Percentiles rank a stretch among this genome's conserved stretches.
These are phyloP conservation scores for Cryptosporidium muris DNA, from an alignment of 169 alveolate genomes.

Conservation along the genomic window DNA sequence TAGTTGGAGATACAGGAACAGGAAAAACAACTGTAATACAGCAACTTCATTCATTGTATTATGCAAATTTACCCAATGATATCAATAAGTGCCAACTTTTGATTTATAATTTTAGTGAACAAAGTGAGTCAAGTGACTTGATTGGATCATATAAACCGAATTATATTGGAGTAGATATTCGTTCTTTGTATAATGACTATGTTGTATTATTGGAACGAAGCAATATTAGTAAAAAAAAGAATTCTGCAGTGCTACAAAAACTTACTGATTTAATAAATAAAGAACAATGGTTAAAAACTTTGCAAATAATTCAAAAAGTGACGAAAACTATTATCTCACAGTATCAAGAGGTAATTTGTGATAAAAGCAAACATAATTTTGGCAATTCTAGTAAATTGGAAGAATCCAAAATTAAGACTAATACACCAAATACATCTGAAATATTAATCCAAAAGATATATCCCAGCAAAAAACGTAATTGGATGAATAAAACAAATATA, in stretches of 20 bases:
- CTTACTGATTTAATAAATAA: neutral
- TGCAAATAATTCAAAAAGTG: slow-evolving; percentile 20
- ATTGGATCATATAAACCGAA: slow-evolving; percentile 86
- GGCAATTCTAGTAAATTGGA: neutral
- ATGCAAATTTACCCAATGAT: slow-evolving; percentile 6
- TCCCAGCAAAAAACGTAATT: neutral
- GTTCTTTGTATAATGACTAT: slow-evolving; percentile 25
- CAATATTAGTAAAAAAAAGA: slow-evolving; percentile 32
- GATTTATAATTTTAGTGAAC: slow-evolving; percentile 93
- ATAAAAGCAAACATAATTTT: neutral
- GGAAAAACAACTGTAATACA: slow-evolving; percentile 97
- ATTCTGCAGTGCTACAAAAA: slow-evolving; percentile 3
- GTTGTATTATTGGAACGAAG: slow-evolving; percentile 20
- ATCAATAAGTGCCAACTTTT: slow-evolving; percentile 80
- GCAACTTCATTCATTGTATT: slow-evolving; percentile 32
- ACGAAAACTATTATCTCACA: neutral
- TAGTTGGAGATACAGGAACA: slow-evolving; percentile 99
- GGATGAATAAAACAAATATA: neutral
- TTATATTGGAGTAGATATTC: slow-evolving; percentile 6
- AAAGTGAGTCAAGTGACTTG: slow-evolving; percentile 90
- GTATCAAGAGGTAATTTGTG: neutral
- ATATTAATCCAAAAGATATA: neutral
- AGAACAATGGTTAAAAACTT: slow-evolving; percentile 12
- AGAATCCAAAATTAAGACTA: neutral
- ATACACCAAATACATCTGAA: neutral